Evolutionary conservation across 2,329 filamentous ascomycete genomes (phyloP).

Genomic region (Trichoderma aggressivum): DNA sequence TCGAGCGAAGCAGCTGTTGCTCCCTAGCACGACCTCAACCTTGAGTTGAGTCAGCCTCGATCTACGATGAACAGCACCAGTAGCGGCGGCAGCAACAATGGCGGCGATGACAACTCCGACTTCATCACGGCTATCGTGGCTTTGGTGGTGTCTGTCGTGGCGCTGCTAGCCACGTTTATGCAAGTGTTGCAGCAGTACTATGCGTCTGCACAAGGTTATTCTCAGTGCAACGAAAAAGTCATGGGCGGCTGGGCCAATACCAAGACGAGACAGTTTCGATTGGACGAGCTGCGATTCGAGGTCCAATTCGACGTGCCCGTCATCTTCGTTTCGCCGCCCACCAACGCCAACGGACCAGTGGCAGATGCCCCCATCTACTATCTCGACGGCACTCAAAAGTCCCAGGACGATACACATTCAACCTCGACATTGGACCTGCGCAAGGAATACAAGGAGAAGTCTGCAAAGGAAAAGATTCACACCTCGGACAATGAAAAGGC

Average conservation of each 20-base stretch:
- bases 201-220: constrained; percentile 48
- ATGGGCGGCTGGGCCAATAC: constrained; percentile 45
- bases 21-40: background rate
- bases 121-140: constrained; percentile 43
- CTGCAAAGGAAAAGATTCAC: constrained; percentile 40
- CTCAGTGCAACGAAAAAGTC: constrained; percentile 46
- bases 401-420: constrained; percentile 35
- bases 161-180: constrained; percentile 43
- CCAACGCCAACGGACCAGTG: constrained; percentile 39
- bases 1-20: background rate
- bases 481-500: constrained; percentile 56
- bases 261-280: constrained; percentile 40
- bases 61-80: constrained; percentile 6
- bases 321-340: constrained; percentile 46
- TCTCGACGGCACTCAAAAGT: constrained; percentile 38
- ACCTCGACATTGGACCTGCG: constrained; percentile 31
- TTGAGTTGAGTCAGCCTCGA: background rate
- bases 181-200: constrained; percentile 51
- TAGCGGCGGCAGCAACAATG: background rate
- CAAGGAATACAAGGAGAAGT: constrained; percentile 26
- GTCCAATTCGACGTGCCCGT: constrained; percentile 49
- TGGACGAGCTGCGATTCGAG: constrained; percentile 47
- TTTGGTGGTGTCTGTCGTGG: constrained; percentile 46
- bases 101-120: constrained; percentile 28
- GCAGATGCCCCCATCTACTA: constrained; percentile 32